Base-by-base conservation (phyloP, 192 early-diverging fungal species). In the Thoreauomyces humboldtii region DNA sequence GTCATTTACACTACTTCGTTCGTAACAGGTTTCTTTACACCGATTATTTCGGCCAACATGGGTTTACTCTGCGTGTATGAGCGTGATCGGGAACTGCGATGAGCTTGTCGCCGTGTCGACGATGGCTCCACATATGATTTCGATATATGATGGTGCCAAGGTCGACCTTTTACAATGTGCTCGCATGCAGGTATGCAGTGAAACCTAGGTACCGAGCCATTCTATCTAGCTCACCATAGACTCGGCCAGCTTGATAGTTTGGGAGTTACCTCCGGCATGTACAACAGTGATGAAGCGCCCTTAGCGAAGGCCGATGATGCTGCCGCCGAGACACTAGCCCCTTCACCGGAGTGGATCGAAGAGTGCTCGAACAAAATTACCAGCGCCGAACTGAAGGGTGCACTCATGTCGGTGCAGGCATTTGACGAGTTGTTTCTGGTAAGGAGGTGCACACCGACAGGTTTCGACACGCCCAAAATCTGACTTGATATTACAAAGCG, bases 351-450 rank as follows among this genome's bases (percentile, higher is more conserved):
- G n/a, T n/a, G n/a, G 2, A 27, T 52, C 6, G 17, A 52, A 52
- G 50, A 52, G 6, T 52, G 27, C 27, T 17, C 32, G 24, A 60
- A 73, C 24, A 73, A 68, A 34, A 87, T 92, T 51, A 85, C 88
- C 2, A 92, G 89, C 60, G 37, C 70, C 52, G 85, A 90, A 24
- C 70, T 93, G 27, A 50, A 76, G 58, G 73, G 80, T 21, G 86
- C 86, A 17, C 67, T 92, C 25, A 66, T 58, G 0, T 81, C 78
- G 6, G 51, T 72, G 9, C 80, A 83, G 14, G 73, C 77, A 4
- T 93, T 92, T 71, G 91, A 93, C 67, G 73, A 81, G 14, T 69
- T 89, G 19, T 93, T 92, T 58, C 78, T 87, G 83, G 87, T 87
- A 76, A 44, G 55, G 31, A n/a, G n/a, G n/a, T n/a, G n/a, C n/a